phyloP scores from a whole-genome alignment of 352 stramenopile genomes.

The Paralagenidium karlingii region DNA sequence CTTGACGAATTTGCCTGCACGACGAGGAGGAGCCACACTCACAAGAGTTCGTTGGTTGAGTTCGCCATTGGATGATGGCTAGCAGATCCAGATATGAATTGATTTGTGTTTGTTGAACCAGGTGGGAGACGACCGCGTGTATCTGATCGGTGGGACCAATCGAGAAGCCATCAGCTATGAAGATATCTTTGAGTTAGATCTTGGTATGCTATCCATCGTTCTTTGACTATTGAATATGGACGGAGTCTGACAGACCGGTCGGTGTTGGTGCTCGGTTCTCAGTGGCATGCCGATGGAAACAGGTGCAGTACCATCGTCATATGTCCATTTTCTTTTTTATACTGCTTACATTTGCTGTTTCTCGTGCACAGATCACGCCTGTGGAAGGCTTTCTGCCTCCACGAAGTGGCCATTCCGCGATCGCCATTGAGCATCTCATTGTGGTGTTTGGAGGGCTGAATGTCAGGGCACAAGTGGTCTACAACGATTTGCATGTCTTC shows the following conservation, averaged over 20 bases:
- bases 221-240: neutral
- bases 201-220: constrained; percentile 14
- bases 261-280: no score
- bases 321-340: no score
- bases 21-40: no score
- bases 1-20: no score
- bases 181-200: constrained; percentile 38
- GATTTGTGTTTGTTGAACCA: constrained; percentile 3
- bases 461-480: constrained; percentile 18
- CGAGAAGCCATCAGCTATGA: constrained; percentile 33
- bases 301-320: no score
- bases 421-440: constrained; percentile 24
- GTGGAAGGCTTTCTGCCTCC: constrained; percentile 12
- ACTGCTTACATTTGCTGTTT: no score
- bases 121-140: constrained; percentile 16
- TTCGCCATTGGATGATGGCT: no score
- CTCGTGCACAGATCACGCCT: constrained; percentile 5
- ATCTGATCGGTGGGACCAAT: constrained; percentile 49
- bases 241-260: no score
- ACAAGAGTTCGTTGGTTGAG: no score
- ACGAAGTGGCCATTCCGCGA: constrained; percentile 47
- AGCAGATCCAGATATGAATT: neutral
- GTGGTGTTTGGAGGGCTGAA: constrained; percentile 58
- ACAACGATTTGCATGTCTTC: constrained; percentile 43
- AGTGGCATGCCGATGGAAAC: no score